Base-by-base conservation (phyloP, 2,329 filamentous ascomycete species). In the Colletotrichum neosansevieriae region DNA sequence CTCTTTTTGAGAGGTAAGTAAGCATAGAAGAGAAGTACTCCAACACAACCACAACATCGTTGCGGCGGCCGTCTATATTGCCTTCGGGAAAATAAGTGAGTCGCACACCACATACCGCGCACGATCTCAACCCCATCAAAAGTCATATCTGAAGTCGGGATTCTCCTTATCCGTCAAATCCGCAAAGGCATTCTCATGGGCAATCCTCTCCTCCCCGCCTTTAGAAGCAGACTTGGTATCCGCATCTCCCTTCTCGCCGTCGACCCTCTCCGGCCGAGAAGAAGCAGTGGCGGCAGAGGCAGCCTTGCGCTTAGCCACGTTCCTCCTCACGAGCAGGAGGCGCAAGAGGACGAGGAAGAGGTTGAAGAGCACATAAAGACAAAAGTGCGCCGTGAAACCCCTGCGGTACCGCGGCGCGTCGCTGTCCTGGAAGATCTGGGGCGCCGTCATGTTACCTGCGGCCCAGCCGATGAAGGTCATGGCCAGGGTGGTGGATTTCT, bases 401-500 rank as follows among this genome's bases (percentile, higher is more conserved):
- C 21, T 21, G 21, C 21, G 21, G 21, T 21, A 21, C 2, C 21
- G 21, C 21, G 21, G 21, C 21, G 21, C 21, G 21, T 21, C 21
- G 21, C 21, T 21, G 21, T 21, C 21, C 21, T 21, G 21, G 21
- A 21, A 21, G 21, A 21, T 21, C 21, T 21, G 21, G 21, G 21
- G 21, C 21, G 21, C 21, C 21, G 92, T 83, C 65, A 92, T 91
- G 75, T 92, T 91, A 5, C 90, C 90, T 6, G 56, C 54, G 24
- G 60, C 53, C 60, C 59, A 68, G 61, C 47, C 65, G 56, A 68
- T 65, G 38, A 68, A 65, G n/a, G 54, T 59, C 47, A 65, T 59
- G 0, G 85, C 83, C 0, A 88, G 85, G 83, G 91, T 89, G 47
- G 89, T 84, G 57, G 86, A 82, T 73, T 89, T 91, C 77, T 92